Evolutionary conservation across 495 filamentous ascomycete species (phyloP).

Genomic region (Hypoxylon lienhwacheense): DNA sequence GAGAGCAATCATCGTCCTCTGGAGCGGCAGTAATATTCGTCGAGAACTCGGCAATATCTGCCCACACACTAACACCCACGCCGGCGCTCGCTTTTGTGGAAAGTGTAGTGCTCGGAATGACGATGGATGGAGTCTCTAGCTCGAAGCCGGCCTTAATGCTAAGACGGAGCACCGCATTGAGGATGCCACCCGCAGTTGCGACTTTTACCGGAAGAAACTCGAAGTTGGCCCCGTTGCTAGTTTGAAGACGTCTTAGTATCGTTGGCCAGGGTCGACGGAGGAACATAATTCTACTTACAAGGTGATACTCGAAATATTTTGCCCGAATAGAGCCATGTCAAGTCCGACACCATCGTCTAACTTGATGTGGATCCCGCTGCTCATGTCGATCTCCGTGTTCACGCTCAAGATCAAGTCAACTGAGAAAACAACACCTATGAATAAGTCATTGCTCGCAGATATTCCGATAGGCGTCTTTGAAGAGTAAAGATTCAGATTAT

Average conservation of each 20-base stretch:
- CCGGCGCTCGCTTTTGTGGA: slow-evolving; percentile 41
- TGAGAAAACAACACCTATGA: slow-evolving; percentile 47
- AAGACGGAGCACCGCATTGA: slow-evolving; percentile 51
- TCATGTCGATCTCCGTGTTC: slow-evolving; percentile 51
- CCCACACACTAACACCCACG: slow-evolving; percentile 51
- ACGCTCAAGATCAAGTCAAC: slow-evolving; percentile 54
- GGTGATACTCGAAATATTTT: slow-evolving; percentile 48
- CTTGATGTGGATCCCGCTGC: slow-evolving; percentile 55
- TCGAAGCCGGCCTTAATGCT: slow-evolving; percentile 50
- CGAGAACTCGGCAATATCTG: slow-evolving; percentile 56
- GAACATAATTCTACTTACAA: slow-evolving; percentile 43
- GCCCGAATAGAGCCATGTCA: slow-evolving; percentile 48
- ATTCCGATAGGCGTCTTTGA: slow-evolving; percentile 50
- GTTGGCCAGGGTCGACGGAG: neutral
- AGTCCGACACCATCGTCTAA: slow-evolving; percentile 50
- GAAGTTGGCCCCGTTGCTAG: slow-evolving; percentile 54
- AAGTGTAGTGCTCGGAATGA: slow-evolving; percentile 4
- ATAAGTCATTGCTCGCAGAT: slow-evolving; percentile 39
- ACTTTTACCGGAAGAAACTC: slow-evolving; percentile 60
- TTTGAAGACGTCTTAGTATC: slow-evolving; percentile 1
- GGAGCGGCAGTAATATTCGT: slow-evolving; percentile 49
- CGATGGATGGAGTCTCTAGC: slow-evolving; percentile 24
- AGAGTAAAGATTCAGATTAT: slow-evolving; percentile 52
- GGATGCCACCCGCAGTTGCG: slow-evolving; percentile 42
- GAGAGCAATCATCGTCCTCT: slow-evolving; percentile 42